A percentile compares a stretch with the other conserved stretches of the same genome.
Evolutionary conservation across 2,329 filamentous ascomycete genomes (phyloP).

Genomic region (Gnomoniopsis smithogilvyi): DNA sequence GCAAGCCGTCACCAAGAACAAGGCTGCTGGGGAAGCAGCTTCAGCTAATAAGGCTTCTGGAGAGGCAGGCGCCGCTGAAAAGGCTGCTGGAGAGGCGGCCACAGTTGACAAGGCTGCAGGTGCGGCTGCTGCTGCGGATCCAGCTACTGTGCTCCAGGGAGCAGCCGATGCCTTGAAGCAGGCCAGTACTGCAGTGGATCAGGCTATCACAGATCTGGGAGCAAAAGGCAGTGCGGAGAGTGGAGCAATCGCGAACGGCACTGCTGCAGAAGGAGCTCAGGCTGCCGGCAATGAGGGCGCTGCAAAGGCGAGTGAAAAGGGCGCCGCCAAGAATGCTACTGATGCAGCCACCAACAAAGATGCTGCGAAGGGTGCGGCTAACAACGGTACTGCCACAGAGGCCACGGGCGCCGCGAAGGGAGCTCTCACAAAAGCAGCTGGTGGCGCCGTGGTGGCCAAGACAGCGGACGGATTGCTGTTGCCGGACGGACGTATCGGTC

Average conservation of each 20-base stretch:
- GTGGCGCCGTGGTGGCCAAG: slow-evolving; percentile 6
- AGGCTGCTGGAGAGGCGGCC: background rate
- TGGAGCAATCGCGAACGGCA: background rate
- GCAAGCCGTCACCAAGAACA: too few species aligned
- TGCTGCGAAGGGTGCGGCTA: too few species aligned
- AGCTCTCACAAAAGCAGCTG: background rate
- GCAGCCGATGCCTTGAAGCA: background rate
- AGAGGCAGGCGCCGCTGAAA: too few species aligned
- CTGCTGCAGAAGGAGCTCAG: background rate
- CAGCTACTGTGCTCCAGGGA: background rate
- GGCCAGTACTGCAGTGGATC: background rate
- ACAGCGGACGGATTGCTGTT: background rate
- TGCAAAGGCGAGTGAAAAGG: background rate
- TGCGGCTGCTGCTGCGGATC: background rate
- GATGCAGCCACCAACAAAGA: too few species aligned
- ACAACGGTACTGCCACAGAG: too few species aligned
- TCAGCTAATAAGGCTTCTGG: background rate
- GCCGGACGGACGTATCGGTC: slow-evolving; percentile 21
- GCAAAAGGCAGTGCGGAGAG: background rate
- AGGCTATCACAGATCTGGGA: background rate
- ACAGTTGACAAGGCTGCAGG: background rate
- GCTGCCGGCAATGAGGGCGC: background rate
- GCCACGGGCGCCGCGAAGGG: background rate
- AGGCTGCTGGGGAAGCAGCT: background rate
- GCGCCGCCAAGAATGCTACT: too few species aligned